A percentile compares a stretch with the other conserved stretches of the same genome.
These are phyloP conservation scores for Brassica carinata DNA, from an alignment of 345 rosid species.

Conservation along the genomic window DNA sequence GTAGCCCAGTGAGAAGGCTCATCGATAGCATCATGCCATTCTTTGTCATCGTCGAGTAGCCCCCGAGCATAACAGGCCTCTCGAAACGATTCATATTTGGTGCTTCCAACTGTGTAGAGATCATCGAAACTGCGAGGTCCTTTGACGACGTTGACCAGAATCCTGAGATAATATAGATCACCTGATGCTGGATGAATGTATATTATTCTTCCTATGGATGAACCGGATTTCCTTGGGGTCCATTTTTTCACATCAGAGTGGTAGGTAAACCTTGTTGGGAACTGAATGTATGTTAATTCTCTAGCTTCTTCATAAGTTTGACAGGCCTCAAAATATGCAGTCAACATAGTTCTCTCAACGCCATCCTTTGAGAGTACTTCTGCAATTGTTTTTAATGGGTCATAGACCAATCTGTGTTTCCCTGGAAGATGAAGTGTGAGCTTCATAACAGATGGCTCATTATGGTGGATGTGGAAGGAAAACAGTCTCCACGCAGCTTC, in stretches of 20 bases:
- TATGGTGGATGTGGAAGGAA: not conserved
- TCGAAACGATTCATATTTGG: not conserved
- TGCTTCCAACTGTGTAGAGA: not conserved
- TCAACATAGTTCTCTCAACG: not conserved
- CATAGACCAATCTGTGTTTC: not conserved
- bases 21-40: not conserved
- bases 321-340: not conserved
- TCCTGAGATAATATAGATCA: not conserved
- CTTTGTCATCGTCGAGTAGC: not conserved
- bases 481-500: constrained; percentile 7
- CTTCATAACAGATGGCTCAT: not conserved
- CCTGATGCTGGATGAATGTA: not conserved
- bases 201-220: not conserved
- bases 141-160: not conserved
- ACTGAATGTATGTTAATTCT: not conserved
- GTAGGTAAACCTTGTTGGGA: not conserved
- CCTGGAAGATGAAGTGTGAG: not conserved
- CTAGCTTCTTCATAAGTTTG: not conserved
- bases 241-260: not conserved
- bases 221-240: not conserved
- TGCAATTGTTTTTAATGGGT: accelerated
- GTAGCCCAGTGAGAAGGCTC: not conserved
- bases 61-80: not conserved
- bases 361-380: not conserved
- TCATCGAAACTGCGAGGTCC: not conserved